Evolutionary conservation across 2,329 filamentous ascomycete species (phyloP), one percentile per base, ranked within the genome.

Genomic region (Xylariaceae sp.): DNA sequence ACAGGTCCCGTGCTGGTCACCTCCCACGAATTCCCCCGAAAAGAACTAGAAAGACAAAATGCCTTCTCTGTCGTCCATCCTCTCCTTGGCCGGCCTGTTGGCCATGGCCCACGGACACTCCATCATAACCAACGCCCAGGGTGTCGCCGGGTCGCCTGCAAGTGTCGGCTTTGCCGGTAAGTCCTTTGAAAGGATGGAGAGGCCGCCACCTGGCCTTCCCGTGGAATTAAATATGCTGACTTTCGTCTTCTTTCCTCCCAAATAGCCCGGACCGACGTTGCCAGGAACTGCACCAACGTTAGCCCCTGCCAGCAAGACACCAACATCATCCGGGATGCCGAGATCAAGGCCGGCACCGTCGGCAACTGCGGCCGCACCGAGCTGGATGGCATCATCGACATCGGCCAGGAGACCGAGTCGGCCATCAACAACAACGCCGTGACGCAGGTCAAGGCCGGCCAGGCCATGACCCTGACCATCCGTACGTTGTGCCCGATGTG

Each of bases 251-350:
- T n/a, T n/a, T n/a, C n/a, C n/a, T n/a, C n/a, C n/a, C n/a, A n/a
- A n/a, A n/a, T 10, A 68, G 67, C 80, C 39, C 66, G 73, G 45
- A 56, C 65, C 25, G 57, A 57, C 36, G 65, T 77, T 45, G 72
- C 77, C 18, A 68, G 77, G 42, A 77, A 80, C 53, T 79, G 77
- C 55, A 78, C 74, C 12, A 61, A 62, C 35, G 76, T 79, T 59
- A 75, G 67, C 52, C 77, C 77, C 14, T 81, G 78, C 63, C 76
- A 82, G 49, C 72, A 75, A 42, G 77, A 82, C 37, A 64, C 75
- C 9, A 79, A 75, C 33, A 67, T 80, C 49, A 81, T 82, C 56
- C 66, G 68, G 33, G 72, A 77, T 37, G 67, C 66, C 12, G 65
- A 75, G 59, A 68, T 74, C 45, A 40, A 44, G 5, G 56, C 61